Conservation (phyloP, 164 flowering plant genomes). For the Warburgia ugandensis region DNA sequence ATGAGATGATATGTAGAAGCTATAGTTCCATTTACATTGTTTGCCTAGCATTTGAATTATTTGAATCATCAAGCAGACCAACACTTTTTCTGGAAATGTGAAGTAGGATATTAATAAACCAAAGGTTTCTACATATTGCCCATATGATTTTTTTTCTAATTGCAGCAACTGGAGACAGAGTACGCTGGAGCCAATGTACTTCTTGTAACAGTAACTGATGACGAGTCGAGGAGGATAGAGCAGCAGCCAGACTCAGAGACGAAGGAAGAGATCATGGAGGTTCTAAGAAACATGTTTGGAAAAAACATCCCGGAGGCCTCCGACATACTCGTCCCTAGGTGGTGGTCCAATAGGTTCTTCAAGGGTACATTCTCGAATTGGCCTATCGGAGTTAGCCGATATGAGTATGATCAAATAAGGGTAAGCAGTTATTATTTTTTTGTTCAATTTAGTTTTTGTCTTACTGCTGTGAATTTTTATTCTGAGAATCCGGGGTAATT, state of each 20-base stretch:
- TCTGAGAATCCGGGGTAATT: no score
- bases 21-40: no score
- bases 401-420: conserved; percentile 25
- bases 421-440: conserved; percentile 15
- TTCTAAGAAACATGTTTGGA: conserved; percentile 41
- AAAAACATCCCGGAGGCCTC: conserved; percentile 33
- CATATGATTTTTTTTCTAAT: neutral
- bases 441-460: no score
- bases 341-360: conserved; percentile 39
- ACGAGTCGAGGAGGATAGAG: conserved; percentile 39
- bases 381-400: conserved; percentile 30
- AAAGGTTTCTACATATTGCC: neutral
- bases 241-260: conserved; percentile 33
- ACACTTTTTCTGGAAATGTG: neutral
- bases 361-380: conserved; percentile 36
- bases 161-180: conserved; percentile 36
- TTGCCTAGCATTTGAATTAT: no score
- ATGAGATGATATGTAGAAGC: no score
- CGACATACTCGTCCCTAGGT: conserved; percentile 34
- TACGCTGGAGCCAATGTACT: conserved; percentile 36
- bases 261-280: conserved; percentile 34
- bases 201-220: conserved; percentile 35
- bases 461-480: no score
- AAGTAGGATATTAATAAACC: neutral
- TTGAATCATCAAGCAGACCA: no score